Base-by-base conservation (phyloP, 768 basidiomycete genomes). In the Nidularia pulvinata region DNA sequence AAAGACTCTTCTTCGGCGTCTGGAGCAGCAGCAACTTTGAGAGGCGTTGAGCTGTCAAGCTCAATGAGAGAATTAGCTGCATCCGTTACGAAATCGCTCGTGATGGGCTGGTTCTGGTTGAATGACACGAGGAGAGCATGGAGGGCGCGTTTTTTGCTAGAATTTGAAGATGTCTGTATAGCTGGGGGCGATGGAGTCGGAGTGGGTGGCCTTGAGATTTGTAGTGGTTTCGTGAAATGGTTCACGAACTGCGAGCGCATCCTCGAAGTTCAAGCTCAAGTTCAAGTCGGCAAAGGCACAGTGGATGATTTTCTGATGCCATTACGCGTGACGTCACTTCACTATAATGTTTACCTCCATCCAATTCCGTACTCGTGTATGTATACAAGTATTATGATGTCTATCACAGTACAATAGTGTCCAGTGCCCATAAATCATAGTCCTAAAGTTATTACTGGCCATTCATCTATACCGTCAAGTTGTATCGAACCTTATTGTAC, bases 221-320 rank as follows among this genome's bases (percentile, higher is more conserved):
- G 53, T 43, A 75, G 63, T 48, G 68, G 63, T 51, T 69, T 63
- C 32, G 72, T 65, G 52, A 77, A 67, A 48, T 74, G 69, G 46
- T 67, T 62, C 22, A 74, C 72, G 55, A 78, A 77, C 43, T 71
- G 66, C 39, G 77, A 75, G 48, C 71, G 65, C 71, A 67, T 67
- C 19, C 25, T 30, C 25, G 25, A 30, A 30, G 25, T 30, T 30
- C 25, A 30, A 30, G 25, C 25, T 30, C 25, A 30, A 30, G 25
- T 30, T 30, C 25, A 30, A 30, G 25, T 30, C 25, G 25, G 25
- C 25, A 30, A 30, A 30, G 25, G 25, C 25, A 30, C 25, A 30
- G 4, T 3, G 25, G 25, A 30, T 3, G 25, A 30, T 3, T 30
- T 30, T 30, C 25, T 30, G 25, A 30, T 30, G 25, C 25, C 25